A percentile compares a stretch with the other conserved stretches of the same genome.
Evolutionary conservation across 2,329 filamentous ascomycete genomes (phyloP).

Genomic region (Aureobasidium leucospermi): DNA sequence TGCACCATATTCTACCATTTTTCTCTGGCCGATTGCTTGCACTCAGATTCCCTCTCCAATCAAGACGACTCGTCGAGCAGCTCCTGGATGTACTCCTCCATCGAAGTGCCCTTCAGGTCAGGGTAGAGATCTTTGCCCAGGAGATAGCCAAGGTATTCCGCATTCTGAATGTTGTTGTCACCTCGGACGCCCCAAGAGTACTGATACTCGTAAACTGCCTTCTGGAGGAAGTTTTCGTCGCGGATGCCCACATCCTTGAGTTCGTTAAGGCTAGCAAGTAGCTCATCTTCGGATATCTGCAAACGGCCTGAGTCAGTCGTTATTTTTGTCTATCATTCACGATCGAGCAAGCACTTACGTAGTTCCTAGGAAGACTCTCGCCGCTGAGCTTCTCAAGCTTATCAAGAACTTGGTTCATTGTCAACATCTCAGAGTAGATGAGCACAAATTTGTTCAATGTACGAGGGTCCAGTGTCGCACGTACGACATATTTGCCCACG

Average conservation of each 20-base stretch:
- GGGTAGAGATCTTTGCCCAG: too few species aligned
- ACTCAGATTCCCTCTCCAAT: too few species aligned
- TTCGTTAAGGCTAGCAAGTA: too few species aligned
- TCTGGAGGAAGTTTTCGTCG: not conserved
- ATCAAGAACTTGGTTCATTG: slow-evolving; percentile 40
- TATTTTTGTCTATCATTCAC: too few species aligned
- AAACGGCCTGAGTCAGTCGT: too few species aligned
- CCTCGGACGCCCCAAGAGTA: slow-evolving; percentile 32
- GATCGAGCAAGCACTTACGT: too few species aligned
- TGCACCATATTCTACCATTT: too few species aligned
- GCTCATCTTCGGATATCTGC: too few species aligned
- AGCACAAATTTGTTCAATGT: slow-evolving; percentile 49
- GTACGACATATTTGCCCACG: slow-evolving; percentile 45
- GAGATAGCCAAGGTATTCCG: slow-evolving; percentile 33
- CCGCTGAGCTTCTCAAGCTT: slow-evolving; percentile 42
- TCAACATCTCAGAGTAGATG: slow-evolving; percentile 40
- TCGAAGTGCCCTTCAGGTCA: too few species aligned
- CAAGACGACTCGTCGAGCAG: too few species aligned
- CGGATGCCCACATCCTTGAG: slow-evolving; percentile 21
- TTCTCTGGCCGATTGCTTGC: too few species aligned
- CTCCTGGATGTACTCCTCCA: too few species aligned
- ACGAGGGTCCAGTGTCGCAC: slow-evolving; percentile 44
- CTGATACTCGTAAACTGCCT: slow-evolving; percentile 34
- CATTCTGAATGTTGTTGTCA: slow-evolving; percentile 24
- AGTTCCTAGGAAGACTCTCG: slow-evolving; percentile 33